Evolutionary conservation across 2,329 filamentous ascomycete genomes (phyloP).

Genomic region (Penicillium digitatum): DNA sequence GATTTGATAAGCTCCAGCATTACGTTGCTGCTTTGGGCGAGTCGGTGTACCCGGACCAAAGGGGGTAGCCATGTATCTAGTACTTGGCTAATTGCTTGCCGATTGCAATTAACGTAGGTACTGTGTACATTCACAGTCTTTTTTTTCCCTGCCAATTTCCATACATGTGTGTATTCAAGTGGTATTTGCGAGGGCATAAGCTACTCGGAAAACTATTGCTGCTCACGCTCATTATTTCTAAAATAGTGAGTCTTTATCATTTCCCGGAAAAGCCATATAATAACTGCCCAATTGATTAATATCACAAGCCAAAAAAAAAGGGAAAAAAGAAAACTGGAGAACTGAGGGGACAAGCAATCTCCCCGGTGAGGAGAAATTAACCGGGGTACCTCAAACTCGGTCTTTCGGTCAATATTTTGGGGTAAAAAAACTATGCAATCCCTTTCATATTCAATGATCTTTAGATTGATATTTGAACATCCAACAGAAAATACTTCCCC

Average conservation of each 20-base stretch:
- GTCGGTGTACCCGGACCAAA: conserved; percentile 31
- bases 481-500: not conserved
- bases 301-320: conserved; percentile 1
- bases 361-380: conserved; percentile 25
- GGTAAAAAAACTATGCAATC: not conserved
- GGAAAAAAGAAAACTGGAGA: conserved; percentile 17
- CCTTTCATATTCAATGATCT: not conserved
- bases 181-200: not conserved
- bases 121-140: not conserved
- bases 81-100: conserved; percentile 8
- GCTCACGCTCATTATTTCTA: no score
- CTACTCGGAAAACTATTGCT: not conserved
- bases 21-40: conserved; percentile 34
- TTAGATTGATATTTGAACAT: not conserved
- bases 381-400: conserved; percentile 7
- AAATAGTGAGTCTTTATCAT: not conserved
- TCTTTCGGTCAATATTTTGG: conserved; percentile 1
- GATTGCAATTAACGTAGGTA: not conserved
- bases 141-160: not conserved
- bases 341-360: conserved; percentile 16
- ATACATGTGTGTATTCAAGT: not conserved
- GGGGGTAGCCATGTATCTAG: conserved; percentile 2
- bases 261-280: not conserved
- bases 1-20: conserved; percentile 17
- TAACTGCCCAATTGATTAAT: not conserved